Percentiles rank a stretch among this genome's conserved stretches.
phyloP scores from a whole-genome alignment of 169 alveolate species.

The Babesia caballi region DNA sequence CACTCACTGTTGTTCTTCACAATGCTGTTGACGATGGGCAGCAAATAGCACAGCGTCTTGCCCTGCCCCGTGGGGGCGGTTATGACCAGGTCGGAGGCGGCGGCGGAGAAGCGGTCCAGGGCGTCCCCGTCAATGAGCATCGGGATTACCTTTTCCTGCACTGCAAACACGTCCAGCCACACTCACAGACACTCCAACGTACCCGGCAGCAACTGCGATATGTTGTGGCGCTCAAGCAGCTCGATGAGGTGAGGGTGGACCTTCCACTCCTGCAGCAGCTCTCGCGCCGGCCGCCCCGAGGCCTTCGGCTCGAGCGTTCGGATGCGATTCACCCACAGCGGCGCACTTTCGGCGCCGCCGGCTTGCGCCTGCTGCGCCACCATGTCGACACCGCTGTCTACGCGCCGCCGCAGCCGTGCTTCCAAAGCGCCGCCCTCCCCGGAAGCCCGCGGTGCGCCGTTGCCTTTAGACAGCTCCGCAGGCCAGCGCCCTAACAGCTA shows the following conservation, averaged over 20 bases:
- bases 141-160: conserved; percentile 59
- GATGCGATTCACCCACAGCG: conserved; percentile 57
- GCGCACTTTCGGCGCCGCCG: background rate
- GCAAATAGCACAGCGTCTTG: conserved; percentile 54
- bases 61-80: conserved; percentile 70
- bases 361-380: background rate
- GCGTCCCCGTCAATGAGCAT: conserved; percentile 6
- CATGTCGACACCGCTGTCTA: background rate
- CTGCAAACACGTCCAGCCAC: conserved; percentile 15
- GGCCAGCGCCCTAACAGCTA: too few relatives aligned
- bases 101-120: conserved; percentile 32
- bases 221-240: conserved; percentile 21
- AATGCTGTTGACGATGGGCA: conserved; percentile 51
- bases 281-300: conserved; percentile 13
- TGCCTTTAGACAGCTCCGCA: background rate
- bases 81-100: conserved; percentile 42
- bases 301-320: background rate
- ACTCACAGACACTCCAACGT: too few relatives aligned
- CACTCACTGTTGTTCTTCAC: conserved; percentile 26
- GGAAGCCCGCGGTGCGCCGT: background rate
- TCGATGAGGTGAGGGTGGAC: conserved; percentile 31
- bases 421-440: background rate
- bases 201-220: conserved; percentile 44
- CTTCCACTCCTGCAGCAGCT: conserved; percentile 45
- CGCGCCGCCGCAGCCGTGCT: background rate